These are phyloP conservation scores for Ceratobasidium sp. DNA, from an alignment of 1,284 basidiomycete species.

Conservation along the genomic window DNA sequence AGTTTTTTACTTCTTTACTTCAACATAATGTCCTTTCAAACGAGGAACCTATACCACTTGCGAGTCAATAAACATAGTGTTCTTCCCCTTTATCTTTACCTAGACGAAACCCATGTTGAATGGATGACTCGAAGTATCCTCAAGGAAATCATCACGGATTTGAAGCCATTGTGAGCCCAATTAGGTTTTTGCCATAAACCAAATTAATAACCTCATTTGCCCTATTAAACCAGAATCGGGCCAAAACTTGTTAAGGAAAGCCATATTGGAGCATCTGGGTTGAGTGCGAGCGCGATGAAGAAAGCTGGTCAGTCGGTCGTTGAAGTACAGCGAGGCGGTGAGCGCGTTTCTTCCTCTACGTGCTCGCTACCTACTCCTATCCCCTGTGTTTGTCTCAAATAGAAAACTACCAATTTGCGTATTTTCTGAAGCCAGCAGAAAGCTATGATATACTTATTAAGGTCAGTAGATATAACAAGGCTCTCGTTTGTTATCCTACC, in stretches of 20 bases:
- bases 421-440: conserved; percentile 49
- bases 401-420: conserved; percentile 51
- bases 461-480: conserved; percentile 10
- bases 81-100: conserved; percentile 51
- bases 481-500: neutral
- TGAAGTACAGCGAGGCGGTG: conserved; percentile 50
- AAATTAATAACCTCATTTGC: neutral
- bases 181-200: neutral
- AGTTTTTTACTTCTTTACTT: too few relatives aligned
- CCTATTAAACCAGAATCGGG: conserved; percentile 43
- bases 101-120: conserved; percentile 49
- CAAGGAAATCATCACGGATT: conserved; percentile 48
- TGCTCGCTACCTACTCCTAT: neutral
- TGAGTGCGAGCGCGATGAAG: conserved; percentile 45
- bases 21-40: conserved; percentile 46
- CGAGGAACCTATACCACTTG: conserved; percentile 49
- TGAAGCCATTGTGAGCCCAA: conserved; percentile 48
- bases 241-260: conserved; percentile 49
- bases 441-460: conserved; percentile 49
- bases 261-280: conserved; percentile 36
- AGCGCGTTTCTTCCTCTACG: conserved; percentile 5
- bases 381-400: neutral
- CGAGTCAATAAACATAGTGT: conserved; percentile 49
- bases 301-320: conserved; percentile 49
- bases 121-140: conserved; percentile 50